Conservation (phyloP, 768 basidiomycete species). For the Crucibulum laeve region DNA sequence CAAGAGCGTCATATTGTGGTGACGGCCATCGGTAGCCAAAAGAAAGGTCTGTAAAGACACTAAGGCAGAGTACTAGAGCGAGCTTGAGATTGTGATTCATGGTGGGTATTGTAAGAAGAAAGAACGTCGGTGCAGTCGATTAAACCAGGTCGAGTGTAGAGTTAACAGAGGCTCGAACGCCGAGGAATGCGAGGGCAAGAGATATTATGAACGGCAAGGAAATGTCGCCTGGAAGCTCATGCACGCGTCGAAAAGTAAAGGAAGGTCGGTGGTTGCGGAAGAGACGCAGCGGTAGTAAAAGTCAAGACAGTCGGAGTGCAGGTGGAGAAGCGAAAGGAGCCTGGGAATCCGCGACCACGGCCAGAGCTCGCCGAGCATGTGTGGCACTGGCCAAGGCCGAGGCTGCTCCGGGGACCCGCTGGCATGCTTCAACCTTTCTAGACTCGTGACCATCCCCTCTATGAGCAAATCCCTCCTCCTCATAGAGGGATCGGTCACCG, state of each 20-base stretch:
- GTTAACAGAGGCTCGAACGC: no score
- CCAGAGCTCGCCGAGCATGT: no score
- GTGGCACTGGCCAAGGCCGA: no score
- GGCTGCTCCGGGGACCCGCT: no score
- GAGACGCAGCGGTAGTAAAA: neutral
- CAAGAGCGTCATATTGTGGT: conserved; percentile 29
- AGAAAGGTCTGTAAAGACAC: neutral
- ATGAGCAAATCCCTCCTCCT: no score
- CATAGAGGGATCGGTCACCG: no score
- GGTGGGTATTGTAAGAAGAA: neutral
- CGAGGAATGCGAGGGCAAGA: no score
- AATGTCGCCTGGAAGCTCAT: neutral
- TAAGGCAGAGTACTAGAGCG: neutral
- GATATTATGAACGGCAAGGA: neutral
- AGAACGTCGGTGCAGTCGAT: no score
- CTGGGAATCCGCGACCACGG: no score
- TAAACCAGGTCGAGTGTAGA: no score
- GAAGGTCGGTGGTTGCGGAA: neutral
- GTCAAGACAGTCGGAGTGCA: neutral
- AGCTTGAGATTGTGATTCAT: neutral
- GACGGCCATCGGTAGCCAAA: conserved; percentile 26
- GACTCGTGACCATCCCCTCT: no score
- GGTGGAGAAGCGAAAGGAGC: neutral
- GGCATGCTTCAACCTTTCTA: no score
- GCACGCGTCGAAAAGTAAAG: neutral